phyloP scores from a whole-genome alignment of 2,329 filamentous ascomycete species.

The Colletotrichum gigasporum region DNA sequence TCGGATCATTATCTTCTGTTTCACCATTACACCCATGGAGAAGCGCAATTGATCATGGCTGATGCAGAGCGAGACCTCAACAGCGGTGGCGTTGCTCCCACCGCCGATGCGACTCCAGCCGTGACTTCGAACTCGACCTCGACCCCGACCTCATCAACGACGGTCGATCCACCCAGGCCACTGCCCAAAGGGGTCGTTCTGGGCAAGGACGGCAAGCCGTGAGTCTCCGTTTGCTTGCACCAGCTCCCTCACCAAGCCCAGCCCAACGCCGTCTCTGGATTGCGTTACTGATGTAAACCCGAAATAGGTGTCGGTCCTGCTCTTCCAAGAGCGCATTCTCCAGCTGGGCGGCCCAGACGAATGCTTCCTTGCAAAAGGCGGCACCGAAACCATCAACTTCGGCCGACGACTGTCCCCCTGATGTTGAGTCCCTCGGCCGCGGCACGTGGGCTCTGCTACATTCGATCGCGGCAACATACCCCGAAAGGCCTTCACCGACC shows the following conservation, averaged over 20 bases:
- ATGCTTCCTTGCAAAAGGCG: slow-evolving; percentile 47
- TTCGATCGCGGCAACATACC: slow-evolving; percentile 89
- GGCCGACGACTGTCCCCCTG: slow-evolving; percentile 81
- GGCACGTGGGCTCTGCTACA: slow-evolving; percentile 95
- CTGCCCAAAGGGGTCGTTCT: slow-evolving; percentile 78
- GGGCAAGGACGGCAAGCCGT: slow-evolving; percentile 88
- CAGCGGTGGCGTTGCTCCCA: background rate
- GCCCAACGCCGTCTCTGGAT: background rate
- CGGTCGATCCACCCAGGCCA: slow-evolving; percentile 55
- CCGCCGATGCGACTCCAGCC: too few relatives aligned
- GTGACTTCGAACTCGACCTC: background rate
- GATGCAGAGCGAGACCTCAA: slow-evolving; percentile 6
- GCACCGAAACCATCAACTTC: slow-evolving; percentile 45
- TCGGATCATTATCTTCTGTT: background rate
- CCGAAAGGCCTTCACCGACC: slow-evolving; percentile 69
- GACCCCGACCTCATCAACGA: background rate
- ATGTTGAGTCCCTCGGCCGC: slow-evolving; percentile 87
- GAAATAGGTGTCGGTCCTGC: slow-evolving; percentile 74
- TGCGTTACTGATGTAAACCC: background rate
- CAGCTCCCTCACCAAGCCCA: background rate
- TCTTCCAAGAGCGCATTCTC: slow-evolving; percentile 65
- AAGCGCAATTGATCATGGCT: background rate
- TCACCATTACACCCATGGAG: slow-evolving; percentile 41
- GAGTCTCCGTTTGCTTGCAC: slow-evolving; percentile 46
- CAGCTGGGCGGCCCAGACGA: slow-evolving; percentile 66